These are phyloP conservation scores for Aureobasidium musti DNA, from an alignment of 2,329 filamentous ascomycete genomes.

Conservation along the genomic window DNA sequence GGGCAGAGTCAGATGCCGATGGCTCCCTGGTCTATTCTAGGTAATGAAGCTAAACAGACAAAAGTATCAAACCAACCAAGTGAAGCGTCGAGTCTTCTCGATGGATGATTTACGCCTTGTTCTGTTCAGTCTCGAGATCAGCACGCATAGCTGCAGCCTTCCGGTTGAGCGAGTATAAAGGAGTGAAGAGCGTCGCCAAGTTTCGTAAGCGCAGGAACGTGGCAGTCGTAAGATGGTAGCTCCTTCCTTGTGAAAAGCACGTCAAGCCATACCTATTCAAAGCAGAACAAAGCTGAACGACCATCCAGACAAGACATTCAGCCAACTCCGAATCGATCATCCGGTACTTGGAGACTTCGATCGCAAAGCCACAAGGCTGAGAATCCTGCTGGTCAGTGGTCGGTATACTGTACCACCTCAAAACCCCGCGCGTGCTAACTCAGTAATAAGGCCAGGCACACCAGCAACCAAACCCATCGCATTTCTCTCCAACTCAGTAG, in stretches of 20 bases:
- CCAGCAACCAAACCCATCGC: slow-evolving; percentile 1
- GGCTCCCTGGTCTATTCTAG: slow-evolving; percentile 5
- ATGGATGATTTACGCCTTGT: too few relatives aligned
- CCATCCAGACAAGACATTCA: neutral
- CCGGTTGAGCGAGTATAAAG: neutral
- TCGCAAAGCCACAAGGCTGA: neutral
- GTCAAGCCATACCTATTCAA: neutral
- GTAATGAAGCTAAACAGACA: neutral
- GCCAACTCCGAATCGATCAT: neutral
- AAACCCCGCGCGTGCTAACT: slow-evolving; percentile 19
- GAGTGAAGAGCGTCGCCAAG: neutral
- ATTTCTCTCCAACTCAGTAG: neutral
- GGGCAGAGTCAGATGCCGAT: slow-evolving; percentile 3
- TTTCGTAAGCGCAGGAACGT: neutral
- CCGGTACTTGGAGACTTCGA: neutral
- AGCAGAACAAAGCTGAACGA: neutral
- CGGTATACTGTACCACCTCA: slow-evolving; percentile 22
- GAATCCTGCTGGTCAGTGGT: slow-evolving; percentile 25
- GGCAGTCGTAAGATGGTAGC: slow-evolving; percentile 6
- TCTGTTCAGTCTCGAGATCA: too few relatives aligned
- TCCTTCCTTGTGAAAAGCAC: neutral
- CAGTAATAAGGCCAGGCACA: slow-evolving; percentile 5
- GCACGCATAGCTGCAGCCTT: neutral
- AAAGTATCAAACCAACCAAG: neutral
- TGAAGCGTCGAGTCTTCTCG: neutral